A percentile compares a stretch with the other conserved stretches of the same genome.
These are phyloP conservation scores for Cicer cuneatum DNA, from an alignment of 306 rosid species.

Conservation along the genomic window DNA sequence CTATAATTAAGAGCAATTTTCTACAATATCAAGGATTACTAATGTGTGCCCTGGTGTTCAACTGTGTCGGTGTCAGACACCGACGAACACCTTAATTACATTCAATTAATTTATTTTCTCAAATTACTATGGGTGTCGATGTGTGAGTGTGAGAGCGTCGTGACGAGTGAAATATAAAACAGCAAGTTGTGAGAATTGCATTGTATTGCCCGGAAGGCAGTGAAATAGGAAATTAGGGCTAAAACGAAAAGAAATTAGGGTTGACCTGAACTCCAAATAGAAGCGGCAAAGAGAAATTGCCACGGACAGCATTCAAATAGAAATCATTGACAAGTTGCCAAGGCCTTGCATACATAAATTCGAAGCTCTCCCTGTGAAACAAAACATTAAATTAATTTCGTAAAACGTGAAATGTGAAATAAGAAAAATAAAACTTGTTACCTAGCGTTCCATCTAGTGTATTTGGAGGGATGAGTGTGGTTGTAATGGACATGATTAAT, in stretches of 20 bases:
- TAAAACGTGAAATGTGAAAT: not conserved
- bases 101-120: too few species aligned
- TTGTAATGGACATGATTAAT: conserved; percentile 60
- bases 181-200: not conserved
- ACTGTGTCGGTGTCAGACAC: too few species aligned
- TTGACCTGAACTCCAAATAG: conserved; percentile 59
- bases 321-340: conserved; percentile 77
- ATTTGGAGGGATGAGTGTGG: conserved; percentile 69
- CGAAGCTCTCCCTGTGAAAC: conserved; percentile 67
- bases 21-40: too few species aligned
- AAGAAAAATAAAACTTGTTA: not conserved
- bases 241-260: not conserved
- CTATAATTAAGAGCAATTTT: too few species aligned
- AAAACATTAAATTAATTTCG: not conserved
- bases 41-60: too few species aligned
- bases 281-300: conserved; percentile 49
- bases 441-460: conserved; percentile 81
- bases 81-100: too few species aligned
- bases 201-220: not conserved
- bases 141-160: too few species aligned
- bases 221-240: conserved; percentile 37
- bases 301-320: conserved; percentile 63
- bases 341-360: conserved; percentile 74
- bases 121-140: too few species aligned
- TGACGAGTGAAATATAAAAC: too few species aligned